Evolutionary conservation across 148 eudicot genomes (phyloP), one percentile per base, ranked within the genome.

Genomic region (Suaeda aralocaspica): DNA sequence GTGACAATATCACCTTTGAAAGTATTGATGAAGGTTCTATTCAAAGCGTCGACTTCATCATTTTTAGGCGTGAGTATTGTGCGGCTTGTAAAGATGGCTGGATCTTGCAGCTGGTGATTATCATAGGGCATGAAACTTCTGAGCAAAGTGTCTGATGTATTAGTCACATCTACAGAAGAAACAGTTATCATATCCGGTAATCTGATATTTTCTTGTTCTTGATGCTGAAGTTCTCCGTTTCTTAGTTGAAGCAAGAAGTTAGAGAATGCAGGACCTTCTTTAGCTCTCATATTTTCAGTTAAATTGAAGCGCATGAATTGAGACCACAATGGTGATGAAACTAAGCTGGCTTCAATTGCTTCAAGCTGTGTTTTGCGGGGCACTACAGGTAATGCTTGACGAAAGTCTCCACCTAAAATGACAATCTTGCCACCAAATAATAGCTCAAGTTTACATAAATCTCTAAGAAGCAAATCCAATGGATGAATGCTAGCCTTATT

Each of bases 271-370:
- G 59, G 39, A n/a, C n/a, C n/a, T n/a, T n/a, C n/a, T n/a, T n/a
- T n/a, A n/a, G n/a, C n/a, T n/a, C n/a, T n/a, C n/a, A 68, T 61
- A 63, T 75, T 75, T n/a, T 68, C 44, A 3, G 44, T 59, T 11
- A 68, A 16, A 4, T 28, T 49, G 9, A 74, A 59, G 0, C 29
- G 50, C 2, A 4, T 16, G 0, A 74, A 50, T 0, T 1, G 0
- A 2, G 48, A 46, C 68, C 72, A 74, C 0, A 68, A 9, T 2
- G 14, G 0, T 1, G 62, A 64, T 24, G 42, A 51, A 0, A 64
- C 75, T 16, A 72, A 34, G 26, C 69, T 72, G 2, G 52, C 36
- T 12, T 72, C 51, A 2, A 72, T 21, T 0, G 12, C 42, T 18
- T 64, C 69, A 0, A 5, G 9, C 4, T 52, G 34, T 3, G 74